phyloP scores from a whole-genome alignment of 1,284 basidiomycete species.

The Apiotrichum mycotoxinovorans region DNA sequence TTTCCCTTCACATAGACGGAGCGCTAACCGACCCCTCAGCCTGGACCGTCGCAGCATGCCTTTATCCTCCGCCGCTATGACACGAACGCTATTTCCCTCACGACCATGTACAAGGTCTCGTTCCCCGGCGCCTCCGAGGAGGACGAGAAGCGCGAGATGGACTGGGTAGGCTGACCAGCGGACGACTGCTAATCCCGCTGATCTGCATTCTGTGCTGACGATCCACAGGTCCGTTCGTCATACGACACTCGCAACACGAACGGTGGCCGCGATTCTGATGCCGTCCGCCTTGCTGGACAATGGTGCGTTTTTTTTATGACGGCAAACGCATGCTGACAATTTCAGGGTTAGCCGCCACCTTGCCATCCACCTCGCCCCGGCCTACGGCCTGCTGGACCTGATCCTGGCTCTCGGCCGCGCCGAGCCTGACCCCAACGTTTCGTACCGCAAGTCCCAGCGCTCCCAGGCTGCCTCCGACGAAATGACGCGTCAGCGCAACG shows the following conservation, averaged over 20 bases:
- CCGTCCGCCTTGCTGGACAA: conserved; percentile 75
- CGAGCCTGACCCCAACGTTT: conserved; percentile 68
- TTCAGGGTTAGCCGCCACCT: conserved; percentile 66
- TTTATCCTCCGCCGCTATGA: conserved; percentile 94
- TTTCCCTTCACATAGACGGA: neutral
- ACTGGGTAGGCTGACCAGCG: conserved; percentile 57
- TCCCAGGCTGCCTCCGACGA: conserved; percentile 47
- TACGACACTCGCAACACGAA: conserved; percentile 79
- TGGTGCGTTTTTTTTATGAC: conserved; percentile 48
- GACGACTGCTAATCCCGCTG: neutral
- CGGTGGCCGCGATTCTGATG: conserved; percentile 61
- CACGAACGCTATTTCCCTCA: conserved; percentile 89
- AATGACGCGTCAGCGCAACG: conserved; percentile 21
- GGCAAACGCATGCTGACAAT: neutral
- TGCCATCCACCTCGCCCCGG: conserved; percentile 57
- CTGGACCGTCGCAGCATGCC: conserved; percentile 58
- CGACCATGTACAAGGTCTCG: conserved; percentile 96
- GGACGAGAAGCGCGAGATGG: conserved; percentile 76
- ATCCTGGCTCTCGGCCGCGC: conserved; percentile 64
- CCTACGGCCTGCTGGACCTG: conserved; percentile 57
- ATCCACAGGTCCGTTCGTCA: conserved; percentile 50
- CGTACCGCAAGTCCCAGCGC: conserved; percentile 63
- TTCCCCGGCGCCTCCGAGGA: conserved; percentile 79
- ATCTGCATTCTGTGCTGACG: neutral
- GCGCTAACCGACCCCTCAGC: conserved; percentile 12